phyloP scores from a whole-genome alignment of 2,329 filamentous ascomycete species.

The Monascus ruber region DNA sequence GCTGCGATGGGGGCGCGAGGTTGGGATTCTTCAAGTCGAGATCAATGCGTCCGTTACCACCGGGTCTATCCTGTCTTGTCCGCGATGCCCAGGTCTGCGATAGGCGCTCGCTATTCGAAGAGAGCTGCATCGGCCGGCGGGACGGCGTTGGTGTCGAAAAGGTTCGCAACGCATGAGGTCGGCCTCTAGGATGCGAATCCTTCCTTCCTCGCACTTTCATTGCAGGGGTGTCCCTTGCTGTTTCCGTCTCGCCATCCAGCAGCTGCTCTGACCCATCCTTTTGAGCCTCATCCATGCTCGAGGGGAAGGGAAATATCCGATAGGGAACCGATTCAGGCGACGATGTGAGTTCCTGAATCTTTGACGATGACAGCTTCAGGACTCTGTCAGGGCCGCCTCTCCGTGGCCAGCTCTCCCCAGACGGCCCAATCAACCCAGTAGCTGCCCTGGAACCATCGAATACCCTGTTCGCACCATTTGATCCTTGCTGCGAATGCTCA shows the following conservation, averaged over 20 bases:
- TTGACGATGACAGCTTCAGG: conserved; percentile 42
- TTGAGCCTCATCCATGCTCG: conserved; percentile 11
- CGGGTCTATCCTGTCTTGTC: conserved; percentile 20
- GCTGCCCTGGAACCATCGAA: conserved; percentile 15
- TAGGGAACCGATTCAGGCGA: conserved; percentile 45
- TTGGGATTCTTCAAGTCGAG: conserved; percentile 20
- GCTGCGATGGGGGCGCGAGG: conserved; percentile 11
- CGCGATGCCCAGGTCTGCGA: conserved; percentile 22
- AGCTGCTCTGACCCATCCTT: conserved; percentile 13
- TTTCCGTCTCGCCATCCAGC: conserved; percentile 18
- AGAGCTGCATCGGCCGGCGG: conserved; percentile 18
- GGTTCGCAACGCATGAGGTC: conserved; percentile 20
- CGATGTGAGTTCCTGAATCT: conserved; percentile 44
- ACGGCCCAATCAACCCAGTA: conserved; percentile 11
- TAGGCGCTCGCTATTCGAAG: conserved; percentile 20
- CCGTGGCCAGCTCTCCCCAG: conserved; percentile 14
- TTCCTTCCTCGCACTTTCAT: not conserved
- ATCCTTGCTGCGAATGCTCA: conserved; percentile 1
- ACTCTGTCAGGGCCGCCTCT: conserved; percentile 26
- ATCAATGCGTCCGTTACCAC: conserved; percentile 16
- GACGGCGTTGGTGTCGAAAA: conserved; percentile 26
- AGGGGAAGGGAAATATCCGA: conserved; percentile 21
- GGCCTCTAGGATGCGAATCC: conserved; percentile 10
- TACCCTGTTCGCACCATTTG: conserved; percentile 3
- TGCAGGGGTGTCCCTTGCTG: conserved; percentile 4